Evolutionary conservation across 2,329 filamentous ascomycete genomes (phyloP).

Genomic region (Tolypocladium album): DNA sequence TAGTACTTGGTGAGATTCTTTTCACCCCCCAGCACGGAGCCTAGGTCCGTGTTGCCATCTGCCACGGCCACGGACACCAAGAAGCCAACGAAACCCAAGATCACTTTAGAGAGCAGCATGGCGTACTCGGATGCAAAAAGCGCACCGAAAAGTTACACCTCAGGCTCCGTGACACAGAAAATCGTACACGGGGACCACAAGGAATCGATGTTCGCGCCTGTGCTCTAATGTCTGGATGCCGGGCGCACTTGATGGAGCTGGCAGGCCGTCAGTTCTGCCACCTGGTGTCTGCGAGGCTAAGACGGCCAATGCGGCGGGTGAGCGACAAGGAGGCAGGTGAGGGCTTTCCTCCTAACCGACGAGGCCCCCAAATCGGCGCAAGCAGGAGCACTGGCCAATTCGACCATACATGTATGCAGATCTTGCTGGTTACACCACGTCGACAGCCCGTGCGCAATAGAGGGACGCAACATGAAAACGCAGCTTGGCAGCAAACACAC

Average conservation of each 20-base stretch:
- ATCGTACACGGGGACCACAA: background rate
- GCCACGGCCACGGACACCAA: slow-evolving; percentile 8
- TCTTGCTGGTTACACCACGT: background rate
- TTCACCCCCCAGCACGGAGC: slow-evolving; percentile 25
- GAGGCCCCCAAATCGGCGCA: background rate
- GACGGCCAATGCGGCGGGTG: background rate
- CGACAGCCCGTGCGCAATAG: background rate
- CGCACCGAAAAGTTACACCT: background rate
- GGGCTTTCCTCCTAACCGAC: background rate
- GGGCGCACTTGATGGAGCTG: background rate
- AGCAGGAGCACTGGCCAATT: background rate
- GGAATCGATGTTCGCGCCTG: too few relatives aligned
- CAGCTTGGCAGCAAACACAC: background rate
- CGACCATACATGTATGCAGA: background rate
- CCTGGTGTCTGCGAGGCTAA: background rate
- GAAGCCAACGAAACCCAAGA: slow-evolving; percentile 12
- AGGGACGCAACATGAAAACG: background rate
- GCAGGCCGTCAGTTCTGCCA: too few relatives aligned
- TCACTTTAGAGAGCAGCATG: slow-evolving; percentile 9
- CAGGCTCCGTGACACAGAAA: background rate
- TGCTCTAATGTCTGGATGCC: background rate
- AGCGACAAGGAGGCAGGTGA: background rate
- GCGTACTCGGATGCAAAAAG: background rate
- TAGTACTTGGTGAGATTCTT: slow-evolving; percentile 33
- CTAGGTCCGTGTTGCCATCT: slow-evolving; percentile 21